Base-by-base conservation (phyloP, 176 grass and related monocot species). In the Paspalum vaginatum region DNA sequence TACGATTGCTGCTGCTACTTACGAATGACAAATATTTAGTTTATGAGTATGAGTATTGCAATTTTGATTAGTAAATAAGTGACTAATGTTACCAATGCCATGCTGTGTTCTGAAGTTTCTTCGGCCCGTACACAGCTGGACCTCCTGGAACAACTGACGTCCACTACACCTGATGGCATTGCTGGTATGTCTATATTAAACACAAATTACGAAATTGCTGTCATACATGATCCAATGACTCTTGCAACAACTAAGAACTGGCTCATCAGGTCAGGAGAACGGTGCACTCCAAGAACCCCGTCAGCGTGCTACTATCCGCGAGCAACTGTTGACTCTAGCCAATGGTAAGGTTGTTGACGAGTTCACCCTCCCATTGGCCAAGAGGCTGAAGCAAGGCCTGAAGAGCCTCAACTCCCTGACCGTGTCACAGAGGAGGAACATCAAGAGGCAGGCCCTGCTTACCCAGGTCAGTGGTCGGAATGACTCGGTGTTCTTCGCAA, bases 111-210 rank as follows among this genome's bases (percentile, higher is more conserved):
- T 78, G 11, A 72, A 98, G 92, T 85, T 68, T 99, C 96, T 68
- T 95, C 93, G 12, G 84, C 88, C 5, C 90, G 88, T 37, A 24
- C 82, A 21, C 93, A 93, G 68, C 42, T 99, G 88, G 90, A 93
- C 91, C 84, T 99, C 68, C 76, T 99, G 84, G 92, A 99, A 55
- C 96, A 95, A 57, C 90, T 99, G 77, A 86, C 85, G 58, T 87
- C 94, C 68, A 48, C 88, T 11, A n/a, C 75, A 24, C 49, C 84
- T 42, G 58, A 75, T 76, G 83, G 18, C 69, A 89, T 18, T 1
- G 46, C 68, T 71, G 92, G 90, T 98, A 95, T 13, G 69, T 20
- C 55, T 79, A 87, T 48, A 69, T 78, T 27, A 11, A 14, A 45
- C 49, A 8, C 55, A 59, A 62, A 48, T 37, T 24, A 64, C 4